Evolutionary conservation across 2,329 filamentous ascomycete genomes (phyloP), one percentile per base, ranked within the genome.

Genomic region (Monilinia vaccinii-corymbosi): DNA sequence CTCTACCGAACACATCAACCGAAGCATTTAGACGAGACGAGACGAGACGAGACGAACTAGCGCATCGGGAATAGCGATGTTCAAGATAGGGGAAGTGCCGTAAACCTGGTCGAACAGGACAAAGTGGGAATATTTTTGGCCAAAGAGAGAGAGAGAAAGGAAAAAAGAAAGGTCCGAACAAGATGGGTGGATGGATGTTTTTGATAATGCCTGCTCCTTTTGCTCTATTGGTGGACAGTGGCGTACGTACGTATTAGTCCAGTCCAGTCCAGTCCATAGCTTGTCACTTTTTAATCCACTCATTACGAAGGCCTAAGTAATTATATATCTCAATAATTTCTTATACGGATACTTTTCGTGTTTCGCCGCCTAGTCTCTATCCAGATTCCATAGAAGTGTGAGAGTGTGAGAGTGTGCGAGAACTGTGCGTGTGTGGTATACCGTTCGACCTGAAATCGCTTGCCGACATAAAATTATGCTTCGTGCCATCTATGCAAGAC

Each of bases 401-500:
- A 5, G 32, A 13, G 49, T 28, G 38, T 51, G 49, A 28, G 25
- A 28, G 25, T 3, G 25, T 28, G 25, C 25, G 25, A 28, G 25
- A 28, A 28, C 3, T 28, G 25, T 28, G 25, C 6, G 25, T 28
- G 6, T 28, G 6, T 28, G 25, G 25, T 28, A 28, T 28, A 28
- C 3, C 3, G 3, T 6, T 34, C 42, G 9, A 56, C 46, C 14
- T n/a, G 31, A 56, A 34, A 34, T 36, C 53, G 31, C 42, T 47
- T 56, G 38, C 21, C 51, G 47, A 42, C 25, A 42, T 21, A 25
- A 40, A 21, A 40, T 58, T 53, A 18, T 52, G 60, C 62, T 63
- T 65, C 62, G 64, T 55, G 32, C 56, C 31, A 60, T 66, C 63
- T 66, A 66, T 67, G 65, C 65, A 62, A 61, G 52, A 34, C 34